These are phyloP conservation scores for Monosporozyma yasuniensis DNA, from an alignment of 805 yeast genomes.

Conservation along the genomic window DNA sequence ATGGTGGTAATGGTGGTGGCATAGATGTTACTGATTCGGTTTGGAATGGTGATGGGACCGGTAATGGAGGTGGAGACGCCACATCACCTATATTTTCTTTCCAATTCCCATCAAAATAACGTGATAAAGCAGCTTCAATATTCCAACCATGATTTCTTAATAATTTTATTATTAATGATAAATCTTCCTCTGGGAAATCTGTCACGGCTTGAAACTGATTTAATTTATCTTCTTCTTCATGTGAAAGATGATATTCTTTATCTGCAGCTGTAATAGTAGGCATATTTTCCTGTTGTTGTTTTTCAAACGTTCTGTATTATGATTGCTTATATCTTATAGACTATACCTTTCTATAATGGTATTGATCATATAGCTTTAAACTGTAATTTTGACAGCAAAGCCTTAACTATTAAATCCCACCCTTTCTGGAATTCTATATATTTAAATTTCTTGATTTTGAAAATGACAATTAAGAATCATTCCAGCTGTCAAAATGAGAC, in stretches of 20 bases:
- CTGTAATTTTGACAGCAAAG: not conserved
- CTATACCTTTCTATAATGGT: too few species aligned
- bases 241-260: constrained; percentile 28
- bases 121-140: constrained; percentile 50
- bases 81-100: constrained; percentile 14
- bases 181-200: constrained; percentile 39
- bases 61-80: constrained; percentile 3
- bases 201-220: constrained; percentile 45
- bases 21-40: not conserved
- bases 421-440: too few species aligned
- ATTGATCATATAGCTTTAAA: too few species aligned
- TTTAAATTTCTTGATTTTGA: too few species aligned
- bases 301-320: too few species aligned
- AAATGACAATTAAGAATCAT: too few species aligned
- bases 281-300: too few species aligned
- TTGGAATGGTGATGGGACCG: not conserved
- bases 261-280: constrained; percentile 19
- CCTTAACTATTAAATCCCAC: not conserved
- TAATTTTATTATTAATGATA: constrained; percentile 38
- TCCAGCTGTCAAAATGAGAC: too few species aligned
- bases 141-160: constrained; percentile 49
- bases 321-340: too few species aligned
- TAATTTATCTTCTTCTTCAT: constrained; percentile 37
- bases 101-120: constrained; percentile 52
- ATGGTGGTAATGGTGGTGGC: not conserved